Evolutionary conservation across 257 asterid species (phyloP).

Genomic region (Ligustrum vulgare): DNA sequence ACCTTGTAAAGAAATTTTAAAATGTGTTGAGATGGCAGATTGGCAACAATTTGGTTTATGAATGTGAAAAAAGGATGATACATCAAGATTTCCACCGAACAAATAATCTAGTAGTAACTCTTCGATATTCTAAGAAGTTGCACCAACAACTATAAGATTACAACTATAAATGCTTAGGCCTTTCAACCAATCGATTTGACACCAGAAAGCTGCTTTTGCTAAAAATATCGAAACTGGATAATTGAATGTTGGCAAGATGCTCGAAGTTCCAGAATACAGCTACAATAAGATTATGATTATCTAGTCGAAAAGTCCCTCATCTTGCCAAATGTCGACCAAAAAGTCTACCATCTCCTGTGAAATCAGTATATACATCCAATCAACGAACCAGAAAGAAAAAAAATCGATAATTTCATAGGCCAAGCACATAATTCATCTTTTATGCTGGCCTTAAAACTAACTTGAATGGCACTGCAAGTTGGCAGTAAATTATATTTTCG

Average conservation of each 20-base stretch:
- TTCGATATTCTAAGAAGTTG: neutral
- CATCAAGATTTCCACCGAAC: neutral
- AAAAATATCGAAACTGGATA: neutral
- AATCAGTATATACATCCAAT: slow-evolving; percentile 16
- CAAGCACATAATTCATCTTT: neutral
- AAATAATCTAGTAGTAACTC: neutral
- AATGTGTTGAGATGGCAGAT: no score
- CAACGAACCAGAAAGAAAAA: neutral
- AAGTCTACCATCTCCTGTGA: slow-evolving; percentile 95
- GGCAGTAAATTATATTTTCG: neutral
- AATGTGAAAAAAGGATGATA: neutral
- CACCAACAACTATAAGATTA: slow-evolving; percentile 13
- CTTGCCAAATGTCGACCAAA: slow-evolving; percentile 86
- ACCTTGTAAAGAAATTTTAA: neutral
- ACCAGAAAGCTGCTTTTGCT: neutral
- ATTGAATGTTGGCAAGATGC: neutral
- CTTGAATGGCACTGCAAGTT: neutral
- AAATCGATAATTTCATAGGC: neutral
- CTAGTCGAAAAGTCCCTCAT: slow-evolving; percentile 85
- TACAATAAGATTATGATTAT: slow-evolving; percentile 10
- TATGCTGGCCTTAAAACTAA: neutral
- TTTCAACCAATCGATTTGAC: no score
- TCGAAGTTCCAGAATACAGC: slow-evolving; percentile 11
- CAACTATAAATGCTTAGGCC: slow-evolving; percentile 16
- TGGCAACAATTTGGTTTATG: neutral